phyloP scores from a whole-genome alignment of 2,329 filamentous ascomycete species.

The Hypoxylon sp. region DNA sequence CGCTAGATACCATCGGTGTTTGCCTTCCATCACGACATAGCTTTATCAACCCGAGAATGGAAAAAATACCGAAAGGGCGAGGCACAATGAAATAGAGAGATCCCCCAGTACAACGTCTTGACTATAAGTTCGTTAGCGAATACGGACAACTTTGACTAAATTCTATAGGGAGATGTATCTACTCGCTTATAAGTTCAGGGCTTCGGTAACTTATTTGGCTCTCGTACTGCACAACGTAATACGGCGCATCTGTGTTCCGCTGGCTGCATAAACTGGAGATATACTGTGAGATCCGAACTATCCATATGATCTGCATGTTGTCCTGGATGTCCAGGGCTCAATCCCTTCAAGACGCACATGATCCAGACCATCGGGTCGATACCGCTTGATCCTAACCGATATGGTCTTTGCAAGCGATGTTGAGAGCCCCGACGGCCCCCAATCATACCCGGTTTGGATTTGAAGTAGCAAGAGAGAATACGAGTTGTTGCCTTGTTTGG shows the following conservation, averaged over 20 bases:
- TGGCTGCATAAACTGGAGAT: not conserved
- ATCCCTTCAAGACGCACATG: not conserved
- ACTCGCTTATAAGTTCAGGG: not conserved
- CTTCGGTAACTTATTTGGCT: not conserved
- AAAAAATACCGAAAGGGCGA: not conserved
- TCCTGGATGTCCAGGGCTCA: not conserved
- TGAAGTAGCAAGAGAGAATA: not conserved
- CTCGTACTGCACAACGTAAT: not conserved
- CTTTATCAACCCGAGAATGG: too few species aligned
- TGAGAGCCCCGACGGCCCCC: constrained; percentile 10
- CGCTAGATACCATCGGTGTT: not conserved
- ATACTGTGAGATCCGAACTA: not conserved
- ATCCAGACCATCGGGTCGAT: constrained; percentile 7
- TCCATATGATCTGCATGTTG: constrained; percentile 7
- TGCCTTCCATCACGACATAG: not conserved
- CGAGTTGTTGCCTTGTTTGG: not conserved
- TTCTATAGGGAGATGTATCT: not conserved
- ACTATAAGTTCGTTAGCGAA: not conserved
- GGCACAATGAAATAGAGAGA: not conserved
- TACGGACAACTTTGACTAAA: not conserved
- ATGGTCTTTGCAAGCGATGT: not conserved
- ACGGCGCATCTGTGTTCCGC: not conserved
- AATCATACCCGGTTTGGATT: constrained; percentile 5
- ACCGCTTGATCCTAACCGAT: constrained; percentile 1
- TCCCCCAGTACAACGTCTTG: not conserved